Conservation (phyloP, 1,284 basidiomycete genomes). For the Marasmius oreades region DNA sequence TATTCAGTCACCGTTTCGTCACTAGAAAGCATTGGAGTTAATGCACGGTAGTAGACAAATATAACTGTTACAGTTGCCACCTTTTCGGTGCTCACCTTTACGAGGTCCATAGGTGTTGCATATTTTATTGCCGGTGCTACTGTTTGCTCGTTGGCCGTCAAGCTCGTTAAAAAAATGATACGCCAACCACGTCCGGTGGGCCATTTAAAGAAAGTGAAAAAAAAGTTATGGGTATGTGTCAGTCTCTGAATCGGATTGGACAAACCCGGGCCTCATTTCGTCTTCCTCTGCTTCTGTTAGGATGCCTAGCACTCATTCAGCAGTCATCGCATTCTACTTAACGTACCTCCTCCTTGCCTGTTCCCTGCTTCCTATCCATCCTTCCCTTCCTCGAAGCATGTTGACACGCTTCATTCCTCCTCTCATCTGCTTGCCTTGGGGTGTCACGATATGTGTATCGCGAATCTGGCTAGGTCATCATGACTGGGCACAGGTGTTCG, state of each 20-base stretch:
- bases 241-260: too few relatives aligned
- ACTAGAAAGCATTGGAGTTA: neutral
- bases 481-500: constrained; percentile 69
- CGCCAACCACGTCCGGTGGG: constrained; percentile 68
- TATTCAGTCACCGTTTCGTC: constrained; percentile 13
- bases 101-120: constrained; percentile 62
- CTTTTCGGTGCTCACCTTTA: constrained; percentile 49
- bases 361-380: constrained; percentile 46
- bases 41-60: constrained; percentile 31
- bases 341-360: constrained; percentile 64
- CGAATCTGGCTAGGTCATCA: constrained; percentile 82
- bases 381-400: constrained; percentile 36
- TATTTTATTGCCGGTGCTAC: constrained; percentile 70
- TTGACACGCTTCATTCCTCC: constrained; percentile 38
- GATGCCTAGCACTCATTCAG: constrained; percentile 89
- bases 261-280: too few relatives aligned
- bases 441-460: constrained; percentile 55
- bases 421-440: constrained; percentile 51
- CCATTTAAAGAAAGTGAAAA: constrained; percentile 38
- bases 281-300: constrained; percentile 41
- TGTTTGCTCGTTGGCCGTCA: constrained; percentile 60
- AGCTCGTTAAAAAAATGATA: constrained; percentile 63
- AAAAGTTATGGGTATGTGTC: constrained; percentile 59
- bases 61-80: constrained; percentile 50
- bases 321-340: constrained; percentile 69